A percentile compares a stretch with the other conserved stretches of the same genome.
Evolutionary conservation across 2,329 filamentous ascomycete species (phyloP).

Genomic region (Clathrospora elynae): DNA sequence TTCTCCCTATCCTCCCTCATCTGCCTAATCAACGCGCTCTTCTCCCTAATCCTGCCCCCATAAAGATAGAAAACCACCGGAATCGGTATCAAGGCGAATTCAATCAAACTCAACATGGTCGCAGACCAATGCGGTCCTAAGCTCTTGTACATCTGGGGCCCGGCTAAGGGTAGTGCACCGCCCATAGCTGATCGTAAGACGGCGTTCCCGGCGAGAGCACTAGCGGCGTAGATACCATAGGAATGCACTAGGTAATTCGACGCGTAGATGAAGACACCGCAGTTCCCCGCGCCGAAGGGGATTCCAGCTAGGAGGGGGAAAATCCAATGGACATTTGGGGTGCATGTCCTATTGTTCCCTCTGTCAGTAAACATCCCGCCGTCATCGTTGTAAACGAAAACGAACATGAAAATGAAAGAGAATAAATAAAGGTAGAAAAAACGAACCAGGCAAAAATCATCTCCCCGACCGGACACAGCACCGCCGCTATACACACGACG

Average conservation of each 20-base stretch:
- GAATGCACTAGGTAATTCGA: constrained; percentile 78
- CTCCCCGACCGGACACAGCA: constrained; percentile 79
- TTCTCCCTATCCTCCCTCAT: constrained; percentile 54
- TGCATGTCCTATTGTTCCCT: constrained; percentile 51
- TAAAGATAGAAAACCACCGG: constrained; percentile 77
- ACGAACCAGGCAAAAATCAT: constrained; percentile 78
- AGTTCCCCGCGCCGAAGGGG: constrained; percentile 78
- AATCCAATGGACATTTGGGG: constrained; percentile 84
- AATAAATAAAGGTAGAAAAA: not conserved
- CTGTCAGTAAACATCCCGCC: too few species aligned
- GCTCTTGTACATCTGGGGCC: constrained; percentile 62
- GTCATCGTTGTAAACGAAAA: too few species aligned
- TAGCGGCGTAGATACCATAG: constrained; percentile 82
- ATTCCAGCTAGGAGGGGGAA: constrained; percentile 77
- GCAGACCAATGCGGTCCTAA: constrained; percentile 80
- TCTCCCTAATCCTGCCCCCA: constrained; percentile 61
- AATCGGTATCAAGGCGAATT: constrained; percentile 76
- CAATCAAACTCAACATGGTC: constrained; percentile 74
- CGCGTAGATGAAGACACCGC: constrained; percentile 79
- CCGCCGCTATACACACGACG: constrained; percentile 76
- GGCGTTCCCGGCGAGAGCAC: constrained; percentile 78
- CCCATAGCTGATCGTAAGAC: constrained; percentile 74
- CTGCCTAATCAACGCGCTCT: constrained; percentile 58
- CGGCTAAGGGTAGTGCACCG: constrained; percentile 78
- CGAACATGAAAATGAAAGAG: too few species aligned